Conservation (phyloP, 805 yeast species). For the Candida rishiriensis region DNA sequence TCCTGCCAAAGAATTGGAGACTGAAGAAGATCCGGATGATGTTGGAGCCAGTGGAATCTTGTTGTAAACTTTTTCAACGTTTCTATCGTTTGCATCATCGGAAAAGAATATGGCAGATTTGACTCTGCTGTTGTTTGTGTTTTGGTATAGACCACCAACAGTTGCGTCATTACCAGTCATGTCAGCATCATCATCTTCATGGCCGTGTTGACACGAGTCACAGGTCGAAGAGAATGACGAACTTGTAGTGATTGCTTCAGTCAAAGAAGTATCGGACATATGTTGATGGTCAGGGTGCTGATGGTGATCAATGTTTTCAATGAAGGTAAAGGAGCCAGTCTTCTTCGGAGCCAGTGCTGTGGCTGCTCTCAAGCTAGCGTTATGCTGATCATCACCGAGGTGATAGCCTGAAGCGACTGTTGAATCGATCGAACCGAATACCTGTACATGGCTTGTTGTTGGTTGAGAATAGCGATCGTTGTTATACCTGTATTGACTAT, state of each 20-base stretch:
- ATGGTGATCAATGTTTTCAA: slow-evolving; percentile 12
- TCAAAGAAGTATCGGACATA: background rate
- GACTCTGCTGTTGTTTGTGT: slow-evolving; percentile 9
- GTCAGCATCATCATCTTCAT: background rate
- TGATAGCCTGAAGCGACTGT: background rate
- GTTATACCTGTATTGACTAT: slow-evolving; percentile 1
- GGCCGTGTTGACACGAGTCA: slow-evolving; percentile 6
- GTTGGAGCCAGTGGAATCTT: slow-evolving; percentile 17
- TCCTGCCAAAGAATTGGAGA: too few relatives aligned
- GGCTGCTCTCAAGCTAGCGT: background rate
- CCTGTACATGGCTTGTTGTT: background rate
- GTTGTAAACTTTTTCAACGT: slow-evolving; percentile 20
- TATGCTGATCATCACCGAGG: background rate
- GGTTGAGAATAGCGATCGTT: background rate
- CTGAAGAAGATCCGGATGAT: slow-evolving; percentile 11
- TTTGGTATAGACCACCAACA: background rate
- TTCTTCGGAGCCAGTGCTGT: background rate
- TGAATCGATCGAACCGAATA: background rate
- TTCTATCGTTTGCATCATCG: slow-evolving; percentile 20
- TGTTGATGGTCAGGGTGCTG: background rate
- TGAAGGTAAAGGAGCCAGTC: slow-evolving; percentile 11
- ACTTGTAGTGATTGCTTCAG: slow-evolving; percentile 5
- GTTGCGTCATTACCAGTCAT: background rate
- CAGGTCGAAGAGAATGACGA: slow-evolving; percentile 10
- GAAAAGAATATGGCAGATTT: slow-evolving; percentile 26